phyloP scores from a whole-genome alignment of 805 yeast species.

The Yarrowia sp. region DNA sequence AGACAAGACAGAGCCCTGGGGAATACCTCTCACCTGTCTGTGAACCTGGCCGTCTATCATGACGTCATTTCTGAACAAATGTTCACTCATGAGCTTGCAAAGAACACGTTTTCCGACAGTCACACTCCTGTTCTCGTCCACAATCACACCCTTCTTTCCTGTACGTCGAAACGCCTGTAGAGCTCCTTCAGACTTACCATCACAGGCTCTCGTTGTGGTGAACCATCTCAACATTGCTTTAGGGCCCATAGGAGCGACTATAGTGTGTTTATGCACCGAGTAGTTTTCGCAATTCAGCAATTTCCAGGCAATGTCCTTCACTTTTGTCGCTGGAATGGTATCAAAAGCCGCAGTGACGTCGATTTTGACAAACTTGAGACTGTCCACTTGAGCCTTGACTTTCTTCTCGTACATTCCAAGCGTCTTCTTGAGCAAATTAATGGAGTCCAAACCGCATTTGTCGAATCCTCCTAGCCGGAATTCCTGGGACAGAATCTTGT shows the following conservation, averaged over 20 bases:
- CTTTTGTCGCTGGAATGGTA: constrained; percentile 14
- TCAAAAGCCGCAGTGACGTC: constrained; percentile 30
- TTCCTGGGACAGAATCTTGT: constrained; percentile 17
- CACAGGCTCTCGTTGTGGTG: background rate
- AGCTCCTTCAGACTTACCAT: background rate
- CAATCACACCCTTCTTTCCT: background rate
- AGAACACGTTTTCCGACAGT: background rate
- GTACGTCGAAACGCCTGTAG: background rate
- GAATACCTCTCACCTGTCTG: constrained; percentile 14
- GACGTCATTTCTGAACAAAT: constrained; percentile 19
- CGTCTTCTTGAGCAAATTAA: background rate
- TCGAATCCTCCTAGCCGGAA: background rate
- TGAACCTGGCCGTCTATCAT: background rate
- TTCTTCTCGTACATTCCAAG: background rate
- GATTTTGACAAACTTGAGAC: constrained; percentile 23
- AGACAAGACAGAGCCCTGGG: constrained; percentile 29
- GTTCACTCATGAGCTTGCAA: background rate
- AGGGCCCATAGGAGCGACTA: background rate
- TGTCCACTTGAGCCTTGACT: background rate
- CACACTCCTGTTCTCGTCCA: background rate
- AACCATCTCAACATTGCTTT: background rate
- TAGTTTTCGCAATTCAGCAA: background rate
- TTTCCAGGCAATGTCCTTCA: background rate
- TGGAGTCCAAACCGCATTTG: background rate
- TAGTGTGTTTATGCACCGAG: constrained; percentile 1